A percentile compares a stretch with the other conserved stretches of the same genome.
Evolutionary conservation across 148 eudicot species (phyloP).

Genomic region (Amaranthus palmeri): DNA sequence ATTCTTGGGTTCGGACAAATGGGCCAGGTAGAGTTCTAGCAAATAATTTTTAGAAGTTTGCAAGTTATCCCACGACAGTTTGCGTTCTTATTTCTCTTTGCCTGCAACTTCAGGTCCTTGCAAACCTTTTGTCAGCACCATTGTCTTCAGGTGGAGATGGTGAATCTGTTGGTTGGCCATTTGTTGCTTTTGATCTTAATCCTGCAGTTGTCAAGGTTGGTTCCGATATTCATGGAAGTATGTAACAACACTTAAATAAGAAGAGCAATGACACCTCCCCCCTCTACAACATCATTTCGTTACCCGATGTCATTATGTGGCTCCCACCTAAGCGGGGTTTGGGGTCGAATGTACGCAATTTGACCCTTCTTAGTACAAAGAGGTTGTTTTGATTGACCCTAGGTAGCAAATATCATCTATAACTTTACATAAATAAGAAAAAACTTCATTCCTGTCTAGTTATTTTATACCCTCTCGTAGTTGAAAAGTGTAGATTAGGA

Average conservation of each 20-base stretch:
- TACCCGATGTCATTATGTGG: too few relatives aligned
- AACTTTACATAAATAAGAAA: too few relatives aligned
- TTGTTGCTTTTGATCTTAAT: conserved; percentile 88
- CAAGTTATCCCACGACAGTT: background rate
- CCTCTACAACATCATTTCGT: too few relatives aligned
- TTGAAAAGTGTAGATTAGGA: too few relatives aligned
- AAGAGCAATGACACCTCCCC: background rate
- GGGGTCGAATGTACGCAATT: too few relatives aligned
- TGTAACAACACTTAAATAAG: background rate
- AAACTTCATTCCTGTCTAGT: too few relatives aligned
- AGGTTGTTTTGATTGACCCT: background rate
- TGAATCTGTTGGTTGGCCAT: conserved; percentile 68
- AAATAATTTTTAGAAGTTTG: conserved; percentile 5
- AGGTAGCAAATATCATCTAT: background rate
- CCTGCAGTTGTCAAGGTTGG: conserved; percentile 83
- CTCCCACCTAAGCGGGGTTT: too few relatives aligned
- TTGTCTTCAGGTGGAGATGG: conserved; percentile 66
- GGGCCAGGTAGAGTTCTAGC: conserved; percentile 63
- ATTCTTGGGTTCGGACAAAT: conserved; percentile 97
- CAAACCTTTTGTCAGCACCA: conserved; percentile 84
- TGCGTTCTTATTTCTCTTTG: conserved; percentile 9
- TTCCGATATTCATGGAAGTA: conserved; percentile 4
- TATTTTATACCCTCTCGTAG: too few relatives aligned
- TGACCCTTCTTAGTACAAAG: too few relatives aligned
- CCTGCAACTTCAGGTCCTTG: conserved; percentile 60